These are phyloP conservation scores for Pistacia atlantica DNA, from an alignment of 345 rosid species.

Conservation along the genomic window DNA sequence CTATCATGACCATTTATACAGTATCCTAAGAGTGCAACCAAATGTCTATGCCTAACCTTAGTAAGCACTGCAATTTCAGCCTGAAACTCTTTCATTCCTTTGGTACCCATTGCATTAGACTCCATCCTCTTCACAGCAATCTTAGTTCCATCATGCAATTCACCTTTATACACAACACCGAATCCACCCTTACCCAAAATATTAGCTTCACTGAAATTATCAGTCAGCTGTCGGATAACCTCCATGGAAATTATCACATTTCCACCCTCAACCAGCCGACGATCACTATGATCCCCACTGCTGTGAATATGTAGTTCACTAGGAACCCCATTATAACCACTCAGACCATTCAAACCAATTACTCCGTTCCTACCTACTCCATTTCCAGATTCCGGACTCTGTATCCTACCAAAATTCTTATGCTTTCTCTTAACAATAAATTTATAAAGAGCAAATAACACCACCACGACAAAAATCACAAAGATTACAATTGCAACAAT, in stretches of 20 bases:
- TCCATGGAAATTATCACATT: constrained; percentile 66
- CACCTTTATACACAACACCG: constrained; percentile 84
- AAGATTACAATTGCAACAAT: constrained; percentile 53
- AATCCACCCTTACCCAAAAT: constrained; percentile 87
- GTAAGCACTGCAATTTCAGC: constrained; percentile 88
- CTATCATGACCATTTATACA: constrained; percentile 79
- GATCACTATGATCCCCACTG: constrained; percentile 58
- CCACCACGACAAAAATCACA: constrained; percentile 41
- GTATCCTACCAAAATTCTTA: constrained; percentile 40
- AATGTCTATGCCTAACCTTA: constrained; percentile 86
- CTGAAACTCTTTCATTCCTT: constrained; percentile 83
- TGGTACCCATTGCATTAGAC: constrained; percentile 52
- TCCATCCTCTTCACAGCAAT: constrained; percentile 92
- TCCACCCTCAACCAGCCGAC: constrained; percentile 57
- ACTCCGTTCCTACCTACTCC: constrained; percentile 42
- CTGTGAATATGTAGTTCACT: constrained; percentile 56
- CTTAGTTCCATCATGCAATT: constrained; percentile 81
- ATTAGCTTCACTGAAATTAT: constrained; percentile 66
- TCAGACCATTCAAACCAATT: constrained; percentile 22
- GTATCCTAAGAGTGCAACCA: constrained; percentile 83
- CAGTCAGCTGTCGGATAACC: constrained; percentile 68
- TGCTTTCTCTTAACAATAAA: constrained; percentile 39
- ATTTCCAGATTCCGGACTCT: constrained; percentile 44
- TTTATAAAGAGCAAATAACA: constrained; percentile 53
- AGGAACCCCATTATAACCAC: constrained; percentile 42